Conservation (phyloP, 2,329 filamentous ascomycete genomes). For the Aspergillus cejpii region DNA sequence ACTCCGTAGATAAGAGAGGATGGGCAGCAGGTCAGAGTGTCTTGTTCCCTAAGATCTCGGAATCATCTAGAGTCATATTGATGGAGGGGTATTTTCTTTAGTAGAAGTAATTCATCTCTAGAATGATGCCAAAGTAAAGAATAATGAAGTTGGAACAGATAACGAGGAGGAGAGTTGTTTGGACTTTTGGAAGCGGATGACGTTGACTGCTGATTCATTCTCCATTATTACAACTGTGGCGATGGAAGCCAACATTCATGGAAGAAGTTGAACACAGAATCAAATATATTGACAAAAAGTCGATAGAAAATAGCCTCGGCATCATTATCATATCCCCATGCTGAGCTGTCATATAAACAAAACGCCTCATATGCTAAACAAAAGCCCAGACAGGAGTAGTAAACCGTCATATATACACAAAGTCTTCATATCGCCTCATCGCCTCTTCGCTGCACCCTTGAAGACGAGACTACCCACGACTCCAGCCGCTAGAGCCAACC, state of each 20-base stretch:
- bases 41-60: background rate
- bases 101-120: background rate
- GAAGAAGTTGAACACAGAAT: no score
- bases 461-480: conserved; percentile 83
- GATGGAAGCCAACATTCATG: no score
- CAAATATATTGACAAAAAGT: no score
- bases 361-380: background rate
- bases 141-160: background rate
- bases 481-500: conserved; percentile 86
- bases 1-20: background rate
- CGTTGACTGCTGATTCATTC: background rate
- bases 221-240: no score
- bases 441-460: conserved; percentile 60
- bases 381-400: background rate
- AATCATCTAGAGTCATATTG: background rate
- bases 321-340: conserved; percentile 5
- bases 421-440: conserved; percentile 21
- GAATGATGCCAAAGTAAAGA: background rate
- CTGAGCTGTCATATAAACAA: conserved; percentile 6
- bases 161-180: background rate
- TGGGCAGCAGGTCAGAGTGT: background rate
- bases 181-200: background rate
- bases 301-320: background rate
- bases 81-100: background rate
- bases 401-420: background rate